Base-by-base conservation (phyloP, 768 basidiomycete genomes). In the Fomitopsis pulvina region DNA sequence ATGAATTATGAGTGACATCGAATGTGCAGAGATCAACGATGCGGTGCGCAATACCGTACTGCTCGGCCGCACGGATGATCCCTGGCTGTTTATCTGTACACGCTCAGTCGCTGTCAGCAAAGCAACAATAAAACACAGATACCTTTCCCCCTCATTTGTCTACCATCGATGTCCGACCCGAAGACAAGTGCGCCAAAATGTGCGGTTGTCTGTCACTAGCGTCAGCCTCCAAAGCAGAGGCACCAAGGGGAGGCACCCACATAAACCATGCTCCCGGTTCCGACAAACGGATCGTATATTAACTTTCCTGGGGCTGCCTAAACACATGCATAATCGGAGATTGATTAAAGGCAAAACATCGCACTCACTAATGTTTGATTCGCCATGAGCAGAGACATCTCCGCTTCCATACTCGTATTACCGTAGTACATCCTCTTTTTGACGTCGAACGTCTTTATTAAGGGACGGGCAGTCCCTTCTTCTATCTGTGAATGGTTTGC, bases 361-460 rank as follows among this genome's bases (percentile, higher is more conserved):
- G 18, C 12, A n/a, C 73, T 43, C 54, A 88, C 92, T 67, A 95
- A 69, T 0, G 93, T 83, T 66, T 99, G 96, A 58, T 95, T 95
- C 8, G 94, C 92, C 94, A 98, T 98, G 24, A 98, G 67, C 40
- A 99, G 71, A 1, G 92, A 94, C 42, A 97, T 85, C 64, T 97
- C 93, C 0, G 95, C 82, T 57, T 96, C 94, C 96, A 99, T 99
- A 59, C 89, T 90, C 0, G 96, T 99, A 57, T 94, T 99, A 2
- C 96, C 96, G 64, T 82, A 97, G 61, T 88, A 98, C 12, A 71
- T 70, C 8, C 96, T 78, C 57, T 91, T 90, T 66, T 96, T 98
- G 43, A 99, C 86, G 52, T 90, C 85, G 52, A 91, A 95, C 47
- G 69, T 77, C 42, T 70, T 66, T 42, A 92, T 74, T 28, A 94